Evolutionary conservation across 164 flowering plant genomes (phyloP), one percentile per base, ranked within the genome.

Genomic region (Berberis thunbergii): DNA sequence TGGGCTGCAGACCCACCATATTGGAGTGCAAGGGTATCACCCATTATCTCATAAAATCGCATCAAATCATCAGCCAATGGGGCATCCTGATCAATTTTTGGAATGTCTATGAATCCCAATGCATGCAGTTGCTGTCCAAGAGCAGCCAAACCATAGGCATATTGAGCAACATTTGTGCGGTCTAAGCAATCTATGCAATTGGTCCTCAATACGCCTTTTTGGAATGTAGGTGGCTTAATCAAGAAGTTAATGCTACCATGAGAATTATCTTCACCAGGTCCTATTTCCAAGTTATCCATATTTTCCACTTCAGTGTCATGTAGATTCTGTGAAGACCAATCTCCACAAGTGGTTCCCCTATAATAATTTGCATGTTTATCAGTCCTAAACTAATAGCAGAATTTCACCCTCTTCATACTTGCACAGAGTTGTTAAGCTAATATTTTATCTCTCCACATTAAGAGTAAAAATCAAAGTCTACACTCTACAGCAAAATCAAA

Each of bases 1-100:
- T 95, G 99, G 8, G 97, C 99, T 44, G 93, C 89, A 72, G 99
- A 95, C 7, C 99, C 99, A 59, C 97, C 96, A 78, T 95, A 95
- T 55, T 95, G 99, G 45, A 77, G 64, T 49, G 99, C 99, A 71
- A 95, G 91, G 43, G 88, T 91, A 73, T 95, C 96, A 70, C 99
- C 99, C 99, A 95, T 95, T 56, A 60, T 74, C 76, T 91, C 96
- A 71, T 91, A 95, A 50, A 81, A 59, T 42, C 65, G 60, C 97
- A 91, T 95, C 54, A 95, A 73, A 45, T 81, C 83, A 67, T 77
- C 81, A 12, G 96, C 89, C 68, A 87, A 76, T 41, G 88, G 79
- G 49, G 76, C 72, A 59, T 84, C 82, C 4, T 79, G 75, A 71
- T 80, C 84, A 67, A 91, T 70, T 59, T 62, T 70, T 52, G 84